phyloP scores from a whole-genome alignment of 805 yeast genomes.

The Nakazawaea wickerhamii region DNA sequence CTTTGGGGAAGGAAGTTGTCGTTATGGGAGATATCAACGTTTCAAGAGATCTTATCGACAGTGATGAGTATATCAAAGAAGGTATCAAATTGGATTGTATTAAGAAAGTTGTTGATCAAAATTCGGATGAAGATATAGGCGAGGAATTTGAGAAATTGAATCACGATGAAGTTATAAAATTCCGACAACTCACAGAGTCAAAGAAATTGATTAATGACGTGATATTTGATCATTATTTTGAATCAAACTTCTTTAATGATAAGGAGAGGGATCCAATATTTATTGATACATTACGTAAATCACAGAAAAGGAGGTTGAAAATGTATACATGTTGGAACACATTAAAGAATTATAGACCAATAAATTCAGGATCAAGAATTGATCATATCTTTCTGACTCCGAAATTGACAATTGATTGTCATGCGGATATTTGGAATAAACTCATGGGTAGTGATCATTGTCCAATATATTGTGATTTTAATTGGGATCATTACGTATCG shows the following conservation, averaged over 20 bases:
- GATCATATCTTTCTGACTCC: slow-evolving; percentile 63
- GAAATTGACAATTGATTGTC: slow-evolving; percentile 27
- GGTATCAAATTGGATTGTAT: slow-evolving; percentile 34
- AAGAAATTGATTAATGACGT: slow-evolving; percentile 43
- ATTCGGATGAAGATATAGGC: slow-evolving; percentile 16
- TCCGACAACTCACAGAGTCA: slow-evolving; percentile 35
- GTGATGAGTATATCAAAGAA: slow-evolving; percentile 61
- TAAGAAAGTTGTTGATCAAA: slow-evolving; percentile 14
- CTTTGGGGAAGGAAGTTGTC: slow-evolving; percentile 60
- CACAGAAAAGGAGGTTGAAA: slow-evolving; percentile 51
- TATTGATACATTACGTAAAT: slow-evolving; percentile 52
- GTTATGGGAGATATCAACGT: slow-evolving; percentile 89
- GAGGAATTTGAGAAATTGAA: slow-evolving; percentile 32
- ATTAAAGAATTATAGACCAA: slow-evolving; percentile 64
- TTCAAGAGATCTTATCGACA: slow-evolving; percentile 72
- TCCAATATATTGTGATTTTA: slow-evolving; percentile 73
- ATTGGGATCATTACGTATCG: slow-evolving; percentile 2
- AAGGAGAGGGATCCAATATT: slow-evolving; percentile 31
- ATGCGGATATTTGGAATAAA: slow-evolving; percentile 59
- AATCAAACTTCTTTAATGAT: neutral
- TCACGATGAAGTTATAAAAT: slow-evolving; percentile 23
- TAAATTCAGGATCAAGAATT: slow-evolving; percentile 83
- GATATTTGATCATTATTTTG: slow-evolving; percentile 19
- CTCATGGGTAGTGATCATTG: slow-evolving; percentile 92
- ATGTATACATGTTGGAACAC: slow-evolving; percentile 95